Evolutionary conservation across 345 rosid species (phyloP), one percentile per base, ranked within the genome.

Genomic region (Xanthoceras sorbifolium): DNA sequence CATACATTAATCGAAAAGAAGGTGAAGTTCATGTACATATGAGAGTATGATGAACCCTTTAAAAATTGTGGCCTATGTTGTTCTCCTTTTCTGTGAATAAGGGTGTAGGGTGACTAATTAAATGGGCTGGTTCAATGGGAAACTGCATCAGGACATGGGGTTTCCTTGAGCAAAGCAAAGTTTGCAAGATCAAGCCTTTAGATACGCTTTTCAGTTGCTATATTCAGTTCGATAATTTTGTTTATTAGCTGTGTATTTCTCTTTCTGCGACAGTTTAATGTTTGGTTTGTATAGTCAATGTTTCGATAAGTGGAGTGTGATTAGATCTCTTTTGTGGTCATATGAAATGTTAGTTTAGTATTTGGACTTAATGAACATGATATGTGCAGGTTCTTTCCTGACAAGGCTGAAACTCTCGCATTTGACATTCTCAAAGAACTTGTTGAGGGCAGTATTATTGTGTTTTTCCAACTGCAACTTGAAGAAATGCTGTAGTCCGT

Each of bases 361-460:
- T n/a, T 66, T 42, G 69, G 73, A 55, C 54, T 75, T 74, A 63
- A 64, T 70, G 46, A 80, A 52, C 76, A 74, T 67, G 26, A 34
- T 72, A 2, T 87, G 52, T 76, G 77, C 87, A 93, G 99, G 96
- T 93, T 93, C 80, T 85, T 93, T 60, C 94, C 99, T 3, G 93
- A 92, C 2, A 93, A 87, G 85, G 96, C 98, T 76, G 84, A 85
- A 74, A 77, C 81, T 68, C 79, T 93, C 75, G 98, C 97, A 38
- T 82, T 80, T 69, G 81, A 85, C 65, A 46, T 91, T 79, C 89
- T 93, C 46, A 88, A 81, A 57, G 88, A 82, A 80, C 89, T 93
- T 82, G 82, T 90, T 54, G 83, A 84, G 95, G 97, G 90, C 20
- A 60, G 83, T 76, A 23, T 15, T 11, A 20, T 64, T 70, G 3